Conservation (phyloP, 2,329 filamentous ascomycete species). For the Fusarium sp. region DNA sequence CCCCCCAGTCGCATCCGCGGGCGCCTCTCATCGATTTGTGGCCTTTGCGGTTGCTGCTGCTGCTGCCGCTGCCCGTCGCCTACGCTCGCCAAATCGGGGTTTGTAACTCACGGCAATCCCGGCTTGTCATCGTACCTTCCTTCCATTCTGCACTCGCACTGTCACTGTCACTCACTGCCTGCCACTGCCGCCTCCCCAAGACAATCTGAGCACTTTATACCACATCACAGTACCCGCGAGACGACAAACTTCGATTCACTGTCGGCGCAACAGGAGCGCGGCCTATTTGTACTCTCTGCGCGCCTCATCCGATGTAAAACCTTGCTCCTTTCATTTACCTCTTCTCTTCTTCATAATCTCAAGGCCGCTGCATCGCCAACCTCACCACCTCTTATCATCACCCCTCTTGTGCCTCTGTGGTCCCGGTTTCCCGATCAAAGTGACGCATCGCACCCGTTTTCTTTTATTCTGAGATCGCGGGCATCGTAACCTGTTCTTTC, state of each 20-base stretch:
- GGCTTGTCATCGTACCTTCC: slow-evolving; percentile 7
- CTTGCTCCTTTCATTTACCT: not conserved
- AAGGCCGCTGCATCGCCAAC: not conserved
- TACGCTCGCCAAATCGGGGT: slow-evolving; percentile 22
- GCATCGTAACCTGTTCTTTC: not conserved
- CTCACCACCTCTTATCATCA: not conserved
- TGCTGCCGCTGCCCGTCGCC: not conserved
- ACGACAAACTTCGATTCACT: slow-evolving; percentile 31
- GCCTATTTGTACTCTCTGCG: slow-evolving; percentile 23
- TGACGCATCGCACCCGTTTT: slow-evolving; percentile 3
- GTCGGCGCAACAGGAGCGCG: slow-evolving; percentile 32
- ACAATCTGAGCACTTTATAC: slow-evolving; percentile 30
- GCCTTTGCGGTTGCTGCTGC: slow-evolving; percentile 6
- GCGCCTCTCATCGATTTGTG: slow-evolving; percentile 7
- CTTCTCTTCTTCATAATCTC: not conserved
- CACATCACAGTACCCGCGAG: slow-evolving; percentile 26
- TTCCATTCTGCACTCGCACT: slow-evolving; percentile 12
- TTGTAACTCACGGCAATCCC: slow-evolving; percentile 18
- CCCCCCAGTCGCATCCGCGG: slow-evolving; percentile 4
- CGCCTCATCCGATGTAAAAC: not conserved
- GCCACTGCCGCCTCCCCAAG: slow-evolving; percentile 1
- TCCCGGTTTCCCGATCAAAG: slow-evolving; percentile 4
- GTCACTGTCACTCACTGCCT: slow-evolving; percentile 26
- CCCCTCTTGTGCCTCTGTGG: not conserved
- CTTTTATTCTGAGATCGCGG: not conserved